Evolutionary conservation across 1,284 basidiomycete species (phyloP).

Genomic region (Tremellales sp.): DNA sequence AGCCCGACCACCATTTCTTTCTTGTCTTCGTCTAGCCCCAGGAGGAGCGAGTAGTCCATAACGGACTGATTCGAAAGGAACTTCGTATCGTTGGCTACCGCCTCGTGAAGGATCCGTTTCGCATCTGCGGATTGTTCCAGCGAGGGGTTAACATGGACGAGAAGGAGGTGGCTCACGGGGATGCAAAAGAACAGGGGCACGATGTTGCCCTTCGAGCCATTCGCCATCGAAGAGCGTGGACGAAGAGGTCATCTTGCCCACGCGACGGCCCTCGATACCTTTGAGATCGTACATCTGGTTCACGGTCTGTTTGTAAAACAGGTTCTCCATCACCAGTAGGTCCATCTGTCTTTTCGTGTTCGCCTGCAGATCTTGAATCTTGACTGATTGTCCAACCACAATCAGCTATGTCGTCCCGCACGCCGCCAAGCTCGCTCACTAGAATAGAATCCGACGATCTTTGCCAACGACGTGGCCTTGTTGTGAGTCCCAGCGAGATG

Average conservation of each 20-base stretch:
- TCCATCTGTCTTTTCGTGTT: slow-evolving; percentile 63
- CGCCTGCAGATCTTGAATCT: slow-evolving; percentile 67
- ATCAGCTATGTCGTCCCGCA: slow-evolving; percentile 4
- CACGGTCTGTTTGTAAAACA: slow-evolving; percentile 66
- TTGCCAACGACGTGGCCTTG: slow-evolving; percentile 64
- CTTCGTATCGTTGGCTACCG: slow-evolving; percentile 63
- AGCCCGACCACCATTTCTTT: slow-evolving; percentile 68
- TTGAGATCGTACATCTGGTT: slow-evolving; percentile 71
- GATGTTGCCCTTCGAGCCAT: slow-evolving; percentile 72
- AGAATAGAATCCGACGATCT: slow-evolving; percentile 72
- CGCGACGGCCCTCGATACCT: slow-evolving; percentile 57
- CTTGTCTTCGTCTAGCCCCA: slow-evolving; percentile 57
- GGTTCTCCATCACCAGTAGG: slow-evolving; percentile 73
- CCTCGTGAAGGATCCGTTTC: slow-evolving; percentile 63
- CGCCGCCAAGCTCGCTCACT: slow-evolving; percentile 14
- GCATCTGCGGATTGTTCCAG: slow-evolving; percentile 49
- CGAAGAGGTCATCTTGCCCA: slow-evolving; percentile 11
- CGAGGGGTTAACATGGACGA: not conserved
- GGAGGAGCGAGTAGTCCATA: slow-evolving; percentile 71
- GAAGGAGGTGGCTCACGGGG: slow-evolving; percentile 47
- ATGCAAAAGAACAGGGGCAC: slow-evolving; percentile 60
- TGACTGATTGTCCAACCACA: slow-evolving; percentile 46
- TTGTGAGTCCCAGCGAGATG: slow-evolving; percentile 66
- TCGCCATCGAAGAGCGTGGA: slow-evolving; percentile 71
- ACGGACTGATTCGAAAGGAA: slow-evolving; percentile 69